A percentile compares a stretch with the other conserved stretches of the same genome.
Evolutionary conservation across 169 alveolate species (phyloP).

Genomic region (Plasmodium malariae): DNA sequence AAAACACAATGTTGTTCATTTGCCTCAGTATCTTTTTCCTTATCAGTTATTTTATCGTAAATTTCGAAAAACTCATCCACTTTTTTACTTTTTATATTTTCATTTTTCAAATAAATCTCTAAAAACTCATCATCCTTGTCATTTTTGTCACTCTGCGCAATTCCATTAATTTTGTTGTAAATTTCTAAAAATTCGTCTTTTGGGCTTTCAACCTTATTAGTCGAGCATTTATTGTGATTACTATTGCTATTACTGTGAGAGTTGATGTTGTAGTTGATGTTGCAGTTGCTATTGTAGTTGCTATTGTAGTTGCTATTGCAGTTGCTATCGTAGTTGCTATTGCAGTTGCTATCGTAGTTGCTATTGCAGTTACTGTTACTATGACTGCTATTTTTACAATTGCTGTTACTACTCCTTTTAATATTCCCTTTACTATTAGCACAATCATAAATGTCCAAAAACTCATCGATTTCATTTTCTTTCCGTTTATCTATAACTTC

Average conservation of each 20-base stretch:
- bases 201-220: not conserved
- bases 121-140: slow-evolving; percentile 53
- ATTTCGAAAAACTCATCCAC: slow-evolving; percentile 35
- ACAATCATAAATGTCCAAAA: slow-evolving; percentile 39
- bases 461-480: slow-evolving; percentile 23
- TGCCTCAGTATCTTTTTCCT: not conserved
- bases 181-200: slow-evolving; percentile 36
- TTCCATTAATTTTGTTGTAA: slow-evolving; percentile 1
- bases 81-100: not conserved
- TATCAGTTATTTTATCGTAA: slow-evolving; percentile 7
- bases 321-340: too few relatives aligned
- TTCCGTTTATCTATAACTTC: slow-evolving; percentile 9
- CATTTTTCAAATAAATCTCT: slow-evolving; percentile 16
- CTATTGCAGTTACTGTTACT: too few relatives aligned
- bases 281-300: too few relatives aligned
- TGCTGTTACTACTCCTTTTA: too few relatives aligned
- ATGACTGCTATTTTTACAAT: too few relatives aligned
- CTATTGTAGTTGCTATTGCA: too few relatives aligned
- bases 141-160: not conserved
- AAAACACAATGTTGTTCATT: not conserved
- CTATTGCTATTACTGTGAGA: too few relatives aligned
- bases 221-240: too few relatives aligned
- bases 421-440: not conserved
- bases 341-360: too few relatives aligned
- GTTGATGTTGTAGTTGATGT: too few relatives aligned